Base-by-base conservation (phyloP, 2,329 filamentous ascomycete species). In the Aspergillus pseudonomiae region DNA sequence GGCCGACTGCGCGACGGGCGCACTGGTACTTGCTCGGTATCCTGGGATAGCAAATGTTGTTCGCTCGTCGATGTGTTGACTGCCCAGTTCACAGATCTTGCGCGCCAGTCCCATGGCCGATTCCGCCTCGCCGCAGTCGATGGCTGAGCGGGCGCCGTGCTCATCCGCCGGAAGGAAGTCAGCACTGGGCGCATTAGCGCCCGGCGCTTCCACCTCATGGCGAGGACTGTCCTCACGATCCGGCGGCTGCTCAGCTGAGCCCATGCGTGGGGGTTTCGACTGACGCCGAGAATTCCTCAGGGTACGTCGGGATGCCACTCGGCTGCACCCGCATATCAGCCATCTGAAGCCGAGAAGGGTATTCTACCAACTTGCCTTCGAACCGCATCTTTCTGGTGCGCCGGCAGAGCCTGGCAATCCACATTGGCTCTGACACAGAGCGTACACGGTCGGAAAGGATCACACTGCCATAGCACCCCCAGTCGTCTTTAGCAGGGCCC, bases 41-140 rank as follows among this genome's bases (percentile, higher is more conserved):
- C 75, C 75, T 4, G 76, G 76, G 53, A 78, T 78, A 19, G 77
- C 76, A 10, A 72, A 78, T 2, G 73, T 78, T 12, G 71, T 70
- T 57, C 72, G 69, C 32, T 72, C 71, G 46, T 73, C 69, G n/a
- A 72, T 68, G 28, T 65, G 67, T 10, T 72, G 72, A 16, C 70
- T 70, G 11, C 69, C 68, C 21, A 75, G 66, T 57, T 69, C 69
- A 53, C 69, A 75, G 1, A 77, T 74, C 56, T 72, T 75, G 26
- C 70, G 72, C 16, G 76, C 72, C 41, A 78, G 76, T 10, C 73
- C 74, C 65, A 78, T 71, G 0, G 76, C 75, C 7, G 76, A 79
- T 41, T 78, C 73, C 4, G 72, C 71, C 64, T 77, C 74, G 7
- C 68, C 68, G 10, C 67, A 74, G 34, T 69, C 65, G n/a, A 68